These are phyloP conservation scores for Maudiozyma bulderi DNA, from an alignment of 805 yeast species.

Conservation along the genomic window DNA sequence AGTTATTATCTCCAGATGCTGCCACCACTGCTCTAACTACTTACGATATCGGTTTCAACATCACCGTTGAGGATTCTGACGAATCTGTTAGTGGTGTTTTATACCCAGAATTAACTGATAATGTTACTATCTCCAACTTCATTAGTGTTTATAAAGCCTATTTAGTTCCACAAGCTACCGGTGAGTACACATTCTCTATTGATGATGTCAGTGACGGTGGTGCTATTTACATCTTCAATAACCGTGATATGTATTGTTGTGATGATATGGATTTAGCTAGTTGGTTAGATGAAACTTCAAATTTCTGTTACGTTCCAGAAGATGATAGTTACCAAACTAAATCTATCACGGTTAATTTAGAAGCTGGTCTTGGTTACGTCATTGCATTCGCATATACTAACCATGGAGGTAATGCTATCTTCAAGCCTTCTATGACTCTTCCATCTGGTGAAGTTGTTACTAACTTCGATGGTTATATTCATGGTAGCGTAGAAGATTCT, in stretches of 20 bases:
- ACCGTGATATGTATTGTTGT: not conserved
- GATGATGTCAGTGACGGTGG: not conserved
- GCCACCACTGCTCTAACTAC: no score
- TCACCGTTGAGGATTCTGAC: no score
- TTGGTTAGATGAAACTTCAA: not conserved
- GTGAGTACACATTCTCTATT: not conserved
- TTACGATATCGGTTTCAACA: no score
- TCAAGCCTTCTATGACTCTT: not conserved
- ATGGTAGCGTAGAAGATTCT: not conserved
- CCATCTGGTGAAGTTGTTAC: not conserved
- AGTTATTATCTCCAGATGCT: no score
- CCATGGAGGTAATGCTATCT: no score
- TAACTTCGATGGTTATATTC: not conserved
- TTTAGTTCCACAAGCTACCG: not conserved
- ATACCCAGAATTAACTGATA: no score
- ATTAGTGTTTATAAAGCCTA: not conserved
- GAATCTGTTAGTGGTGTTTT: no score
- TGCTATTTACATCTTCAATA: not conserved
- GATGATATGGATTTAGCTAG: not conserved
- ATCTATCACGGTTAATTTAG: not conserved
- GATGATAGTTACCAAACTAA: not conserved
- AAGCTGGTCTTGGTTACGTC: not conserved
- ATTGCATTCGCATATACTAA: no score
- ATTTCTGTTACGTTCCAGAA: not conserved
- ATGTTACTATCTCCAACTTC: no score